Percentiles rank a stretch among this genome's conserved stretches.
Evolutionary conservation across 176 grass and related monocot genomes (phyloP).

Genomic region (Carex cristatella): DNA sequence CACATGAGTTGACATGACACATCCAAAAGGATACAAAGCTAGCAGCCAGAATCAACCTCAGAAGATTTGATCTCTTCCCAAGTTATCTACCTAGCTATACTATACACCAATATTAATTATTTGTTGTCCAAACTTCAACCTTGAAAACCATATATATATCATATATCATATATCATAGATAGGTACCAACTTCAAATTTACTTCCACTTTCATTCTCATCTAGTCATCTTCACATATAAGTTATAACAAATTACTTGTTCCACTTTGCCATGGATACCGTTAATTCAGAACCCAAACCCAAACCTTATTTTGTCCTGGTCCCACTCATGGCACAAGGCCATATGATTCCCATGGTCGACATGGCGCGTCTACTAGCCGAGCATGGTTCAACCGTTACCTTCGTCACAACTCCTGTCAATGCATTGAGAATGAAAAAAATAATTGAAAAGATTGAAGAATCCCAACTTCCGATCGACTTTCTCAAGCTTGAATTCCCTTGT

Average conservation of each 20-base stretch:
- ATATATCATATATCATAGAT: neutral
- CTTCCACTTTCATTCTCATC: neutral
- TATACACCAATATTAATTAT: neutral
- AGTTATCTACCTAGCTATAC: neutral
- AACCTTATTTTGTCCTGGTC: conserved; percentile 41
- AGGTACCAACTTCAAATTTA: neutral
- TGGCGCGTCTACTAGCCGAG: conserved; percentile 47
- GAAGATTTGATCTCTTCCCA: neutral
- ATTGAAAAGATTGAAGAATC: neutral
- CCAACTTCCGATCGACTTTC: conserved; percentile 29
- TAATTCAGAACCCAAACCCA: neutral
- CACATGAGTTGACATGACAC: neutral
- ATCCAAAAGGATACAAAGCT: neutral
- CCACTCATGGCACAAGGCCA: conserved; percentile 59
- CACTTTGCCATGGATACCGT: neutral
- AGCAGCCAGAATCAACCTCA: neutral
- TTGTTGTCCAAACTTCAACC: too few species aligned
- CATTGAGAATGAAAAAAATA: conserved; percentile 29
- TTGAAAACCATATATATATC: too few species aligned
- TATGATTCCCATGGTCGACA: conserved; percentile 60
- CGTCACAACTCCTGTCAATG: conserved; percentile 55
- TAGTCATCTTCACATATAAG: neutral
- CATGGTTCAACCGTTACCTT: conserved; percentile 51
- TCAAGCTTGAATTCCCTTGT: conserved; percentile 45
- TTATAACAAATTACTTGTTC: neutral